Conservation (phyloP, 2,329 filamentous ascomycete genomes). For the Phaeosphaeriaceae sp. region DNA sequence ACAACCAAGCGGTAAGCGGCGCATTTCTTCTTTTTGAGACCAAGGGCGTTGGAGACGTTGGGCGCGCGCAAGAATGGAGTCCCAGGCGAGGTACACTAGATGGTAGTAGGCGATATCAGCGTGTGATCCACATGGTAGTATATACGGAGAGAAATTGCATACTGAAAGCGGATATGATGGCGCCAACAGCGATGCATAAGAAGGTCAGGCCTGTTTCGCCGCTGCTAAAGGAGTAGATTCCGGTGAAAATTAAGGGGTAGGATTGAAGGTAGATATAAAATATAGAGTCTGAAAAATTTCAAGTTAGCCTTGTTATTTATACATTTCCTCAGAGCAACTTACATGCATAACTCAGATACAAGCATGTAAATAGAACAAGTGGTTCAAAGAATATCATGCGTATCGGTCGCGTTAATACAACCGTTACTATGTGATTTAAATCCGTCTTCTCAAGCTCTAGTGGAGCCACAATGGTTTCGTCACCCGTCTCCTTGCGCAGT, state of each 20-base stretch:
- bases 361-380: conserved; percentile 74
- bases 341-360: conserved; percentile 70
- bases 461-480: conserved; percentile 62
- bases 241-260: conserved; percentile 70
- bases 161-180: conserved; percentile 60
- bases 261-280: conserved; percentile 80
- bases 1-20: conserved; percentile 73
- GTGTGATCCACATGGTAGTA: too few relatives aligned
- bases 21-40: conserved; percentile 68
- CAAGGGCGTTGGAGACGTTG: conserved; percentile 59
- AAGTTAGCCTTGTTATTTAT: neutral
- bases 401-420: conserved; percentile 74
- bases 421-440: conserved; percentile 65
- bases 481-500: conserved; percentile 63
- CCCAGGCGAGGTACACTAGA: conserved; percentile 68
- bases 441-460: conserved; percentile 68
- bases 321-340: conserved; percentile 13
- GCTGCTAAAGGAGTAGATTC: conserved; percentile 67
- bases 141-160: too few relatives aligned
- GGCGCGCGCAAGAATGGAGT: conserved; percentile 63
- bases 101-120: too few relatives aligned
- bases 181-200: conserved; percentile 71
- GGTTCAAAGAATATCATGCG: conserved; percentile 77
- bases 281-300: conserved; percentile 52
- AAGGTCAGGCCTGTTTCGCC: conserved; percentile 72